A percentile compares a stretch with the other conserved stretches of the same genome.
phyloP scores from a whole-genome alignment of 169 alveolate genomes.

The Cryptosporidium viatorum region DNA sequence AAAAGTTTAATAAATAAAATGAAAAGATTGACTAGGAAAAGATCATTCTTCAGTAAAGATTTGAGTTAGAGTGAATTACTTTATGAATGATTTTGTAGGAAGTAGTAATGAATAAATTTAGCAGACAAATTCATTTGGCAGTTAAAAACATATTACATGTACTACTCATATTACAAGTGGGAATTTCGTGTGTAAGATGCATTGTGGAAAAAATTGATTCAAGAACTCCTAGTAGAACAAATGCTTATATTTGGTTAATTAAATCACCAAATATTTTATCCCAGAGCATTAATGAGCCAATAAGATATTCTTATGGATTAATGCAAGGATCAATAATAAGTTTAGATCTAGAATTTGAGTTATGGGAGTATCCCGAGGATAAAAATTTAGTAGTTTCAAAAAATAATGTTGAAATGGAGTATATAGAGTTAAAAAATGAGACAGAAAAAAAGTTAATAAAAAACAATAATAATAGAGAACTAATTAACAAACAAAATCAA shows the following conservation, averaged over 20 bases:
- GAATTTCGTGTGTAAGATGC: conserved; percentile 2
- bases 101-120: neutral
- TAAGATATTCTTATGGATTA: conserved; percentile 63
- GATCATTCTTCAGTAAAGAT: neutral
- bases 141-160: neutral
- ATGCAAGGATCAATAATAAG: conserved; percentile 31
- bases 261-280: conserved; percentile 62
- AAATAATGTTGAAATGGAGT: neutral
- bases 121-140: neutral
- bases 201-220: conserved; percentile 64
- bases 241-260: conserved; percentile 70
- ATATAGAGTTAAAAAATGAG: neutral
- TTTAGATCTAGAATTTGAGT: conserved; percentile 44
- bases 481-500: neutral
- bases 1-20: neutral
- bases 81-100: neutral
- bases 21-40: neutral
- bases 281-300: conserved; percentile 64
- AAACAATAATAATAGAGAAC: neutral
- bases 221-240: conserved; percentile 29
- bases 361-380: conserved; percentile 22
- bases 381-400: neutral
- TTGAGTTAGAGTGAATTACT: neutral
- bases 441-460: neutral
- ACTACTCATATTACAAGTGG: conserved; percentile 1